Percentiles rank a stretch among this genome's conserved stretches.
Evolutionary conservation across 2,329 filamentous ascomycete genomes (phyloP).

Genomic region (Aspergillus sergii): DNA sequence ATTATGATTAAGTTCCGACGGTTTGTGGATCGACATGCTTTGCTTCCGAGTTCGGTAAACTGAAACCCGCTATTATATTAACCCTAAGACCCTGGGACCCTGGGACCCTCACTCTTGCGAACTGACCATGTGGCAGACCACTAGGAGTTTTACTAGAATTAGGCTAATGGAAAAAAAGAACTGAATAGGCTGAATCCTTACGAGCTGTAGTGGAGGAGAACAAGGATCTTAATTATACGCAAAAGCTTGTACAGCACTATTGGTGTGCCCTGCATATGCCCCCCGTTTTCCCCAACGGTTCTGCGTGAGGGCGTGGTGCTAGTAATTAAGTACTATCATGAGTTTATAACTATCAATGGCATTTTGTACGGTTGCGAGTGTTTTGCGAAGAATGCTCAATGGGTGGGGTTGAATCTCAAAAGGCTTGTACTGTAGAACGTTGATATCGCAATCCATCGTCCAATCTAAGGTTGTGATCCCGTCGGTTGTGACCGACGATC

Average conservation of each 20-base stretch:
- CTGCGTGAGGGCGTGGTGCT: background rate
- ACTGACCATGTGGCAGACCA: background rate
- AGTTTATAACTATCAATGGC: background rate
- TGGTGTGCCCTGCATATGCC: background rate
- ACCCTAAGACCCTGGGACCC: background rate
- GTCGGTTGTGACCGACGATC: background rate
- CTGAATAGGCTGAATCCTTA: background rate
- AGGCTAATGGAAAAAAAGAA: background rate
- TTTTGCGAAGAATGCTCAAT: background rate
- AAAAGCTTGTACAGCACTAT: background rate
- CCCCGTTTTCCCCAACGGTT: background rate
- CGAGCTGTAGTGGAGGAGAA: background rate
- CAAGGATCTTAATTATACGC: background rate
- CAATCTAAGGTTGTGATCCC: background rate
- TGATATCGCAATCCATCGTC: background rate
- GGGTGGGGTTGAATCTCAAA: background rate
- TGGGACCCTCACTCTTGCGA: background rate
- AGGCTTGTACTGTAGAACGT: too few relatives aligned
- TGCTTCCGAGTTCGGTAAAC: background rate
- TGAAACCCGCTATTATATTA: background rate
- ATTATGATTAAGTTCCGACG: too few relatives aligned
- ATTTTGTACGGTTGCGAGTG: background rate
- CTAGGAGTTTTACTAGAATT: background rate
- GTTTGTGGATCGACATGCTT: too few relatives aligned
- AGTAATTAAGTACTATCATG: background rate